Evolutionary conservation across 1,284 basidiomycete genomes (phyloP), one percentile per base, ranked within the genome.

Genomic region (Schizophyllum amplum): DNA sequence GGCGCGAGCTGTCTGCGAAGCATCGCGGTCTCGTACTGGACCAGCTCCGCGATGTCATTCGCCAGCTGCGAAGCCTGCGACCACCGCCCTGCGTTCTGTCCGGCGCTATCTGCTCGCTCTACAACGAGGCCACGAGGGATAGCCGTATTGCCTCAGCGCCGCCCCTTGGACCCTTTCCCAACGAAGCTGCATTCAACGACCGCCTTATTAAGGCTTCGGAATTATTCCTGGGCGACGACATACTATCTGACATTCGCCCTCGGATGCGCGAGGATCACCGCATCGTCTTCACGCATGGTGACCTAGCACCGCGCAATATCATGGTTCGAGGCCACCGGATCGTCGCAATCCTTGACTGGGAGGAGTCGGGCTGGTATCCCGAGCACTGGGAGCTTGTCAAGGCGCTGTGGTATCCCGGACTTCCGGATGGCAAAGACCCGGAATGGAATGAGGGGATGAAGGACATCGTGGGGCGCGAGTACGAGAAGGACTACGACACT

Each of bases 291-390:
- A n/a, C n/a, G n/a, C n/a, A n/a, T n/a, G n/a, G n/a, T n/a, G n/a
- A n/a, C n/a, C n/a, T n/a, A n/a, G n/a, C 23, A 4, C 55, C 48
- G 4, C 47, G 55, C 4, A 55, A 55, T 46, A 55, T 55, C 23
- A 20, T 55, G 25, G 24, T 55, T n/a, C 5, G 47, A 11, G 55
- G 55, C 5, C n/a, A 51, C 11, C 47, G n/a, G 7, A 51, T 63
- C 13, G 49, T 63, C 22, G 63, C 59, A 11, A 63, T 65, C 51
- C 49, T 65, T 21, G 62, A 64, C 53, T 63, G 64, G 63, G 57
- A 65, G 22, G 55, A 59, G 26, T 53, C 54, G 4, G 63, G 60
- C 27, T 62, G 62, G 62, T 61, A 60, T 53, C 61, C 61, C n/a
- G 55, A 59, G 42, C 60, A 57, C 47, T 61, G 60, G 55, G 63